Evolutionary conservation across 1,139 yeast genomes (phyloP), one percentile per base, ranked within the genome.

Genomic region (Hyphopichia burtonii): DNA sequence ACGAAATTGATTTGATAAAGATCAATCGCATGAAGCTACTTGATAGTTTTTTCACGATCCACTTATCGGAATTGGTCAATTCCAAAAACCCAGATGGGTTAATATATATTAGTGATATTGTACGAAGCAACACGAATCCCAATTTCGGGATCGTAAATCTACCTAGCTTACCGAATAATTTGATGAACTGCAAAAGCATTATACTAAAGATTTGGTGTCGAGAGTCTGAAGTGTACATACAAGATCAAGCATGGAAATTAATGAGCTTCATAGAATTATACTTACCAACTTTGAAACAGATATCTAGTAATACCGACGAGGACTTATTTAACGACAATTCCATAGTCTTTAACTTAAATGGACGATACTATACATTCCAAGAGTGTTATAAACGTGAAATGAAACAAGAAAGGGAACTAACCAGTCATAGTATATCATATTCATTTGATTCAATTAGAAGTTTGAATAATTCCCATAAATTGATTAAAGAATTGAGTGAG

Each of bases 61-160:
- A 33, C 20, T n/a, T 33, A 33, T 9, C 27, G 11, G 33, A 20
- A 23, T 15, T 11, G 9, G 19, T 17, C 10, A 20, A 19, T 17
- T 19, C 36, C 10, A 36, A 35, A 3, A 23, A 23, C 10, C 8
- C 20, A 33, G 27, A 39, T 23, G 28, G 27, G n/a, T 33, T 66
- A 32, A 38, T 70, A 3, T 68, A 70, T 46, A 54, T 72, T n/a
- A 70, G 76, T 47, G 76, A 69, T 43, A 55, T 67, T 7, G 49
- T 56, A 0, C 38, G 37, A 4, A 42, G 47, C 6, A 59, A 55
- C 39, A 48, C 58, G 52, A 56, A 58, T 39, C 75, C 75, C 3
- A 54, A 58, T 34, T 72, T 69, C 45, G 55, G 61, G 20, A 52
- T 49, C 5, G 44, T 70, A 2, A 45, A 55, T 6, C 43, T 71